These are phyloP conservation scores for Saccharomyces hybrid DNA, from an alignment of 1,139 yeast species.

Conservation along the genomic window DNA sequence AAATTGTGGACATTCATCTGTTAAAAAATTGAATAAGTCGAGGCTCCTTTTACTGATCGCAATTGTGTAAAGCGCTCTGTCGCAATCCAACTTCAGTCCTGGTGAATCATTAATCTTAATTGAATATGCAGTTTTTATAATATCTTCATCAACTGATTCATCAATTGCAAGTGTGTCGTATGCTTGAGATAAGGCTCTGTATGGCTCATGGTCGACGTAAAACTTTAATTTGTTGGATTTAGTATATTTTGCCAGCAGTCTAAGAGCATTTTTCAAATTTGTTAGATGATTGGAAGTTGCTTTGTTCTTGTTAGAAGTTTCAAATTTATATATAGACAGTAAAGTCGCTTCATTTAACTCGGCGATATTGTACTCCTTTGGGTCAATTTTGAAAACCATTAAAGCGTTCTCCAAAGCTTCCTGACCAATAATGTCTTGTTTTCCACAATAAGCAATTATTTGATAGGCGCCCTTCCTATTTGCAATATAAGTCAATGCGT, in stretches of 20 bases:
- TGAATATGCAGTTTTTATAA: constrained; percentile 62
- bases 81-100: constrained; percentile 29
- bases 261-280: constrained; percentile 37
- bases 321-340: constrained; percentile 42
- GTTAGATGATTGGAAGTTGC: constrained; percentile 17
- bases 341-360: constrained; percentile 39
- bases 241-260: constrained; percentile 40
- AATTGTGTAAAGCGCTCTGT: constrained; percentile 50
- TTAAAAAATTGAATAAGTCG: constrained; percentile 29
- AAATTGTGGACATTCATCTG: constrained; percentile 30
- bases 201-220: constrained; percentile 48
- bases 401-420: constrained; percentile 54
- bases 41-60: constrained; percentile 49
- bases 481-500: constrained; percentile 49
- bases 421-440: constrained; percentile 57
- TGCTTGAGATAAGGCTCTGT: constrained; percentile 47
- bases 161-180: constrained; percentile 54
- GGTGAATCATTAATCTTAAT: constrained; percentile 49
- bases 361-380: constrained; percentile 17
- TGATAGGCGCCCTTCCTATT: constrained; percentile 40
- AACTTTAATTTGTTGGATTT: constrained; percentile 39
- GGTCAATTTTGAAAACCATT: constrained; percentile 44
- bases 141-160: constrained; percentile 66
- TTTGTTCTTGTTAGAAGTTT: constrained; percentile 31
- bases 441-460: constrained; percentile 46